Conservation (phyloP, 2,329 filamentous ascomycete genomes). For the Fusarium sp. region DNA sequence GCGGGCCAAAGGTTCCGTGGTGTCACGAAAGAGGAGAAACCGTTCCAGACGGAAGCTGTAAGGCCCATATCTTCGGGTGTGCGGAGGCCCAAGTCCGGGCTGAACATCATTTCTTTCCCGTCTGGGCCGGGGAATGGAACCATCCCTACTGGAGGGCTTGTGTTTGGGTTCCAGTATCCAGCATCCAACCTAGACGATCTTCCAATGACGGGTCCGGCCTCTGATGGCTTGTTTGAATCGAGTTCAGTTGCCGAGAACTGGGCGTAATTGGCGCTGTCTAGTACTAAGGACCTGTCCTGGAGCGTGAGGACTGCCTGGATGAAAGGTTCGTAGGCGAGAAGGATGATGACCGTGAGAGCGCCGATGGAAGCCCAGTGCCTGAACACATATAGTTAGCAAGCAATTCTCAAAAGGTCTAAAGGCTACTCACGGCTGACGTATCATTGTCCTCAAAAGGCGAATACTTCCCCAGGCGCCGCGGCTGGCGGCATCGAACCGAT, state of each 20-base stretch:
- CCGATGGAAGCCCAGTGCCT: constrained; percentile 18
- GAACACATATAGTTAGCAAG: not conserved
- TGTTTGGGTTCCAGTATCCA: not conserved
- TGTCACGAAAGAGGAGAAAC: not conserved
- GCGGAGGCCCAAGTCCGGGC: not conserved
- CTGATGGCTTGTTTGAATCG: not conserved
- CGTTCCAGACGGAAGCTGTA: constrained; percentile 8
- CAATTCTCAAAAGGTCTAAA: too few relatives aligned
- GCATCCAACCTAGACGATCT: not conserved
- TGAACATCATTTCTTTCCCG: not conserved
- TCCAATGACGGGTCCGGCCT: not conserved
- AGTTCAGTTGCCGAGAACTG: not conserved
- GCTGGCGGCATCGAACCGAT: constrained; percentile 26
- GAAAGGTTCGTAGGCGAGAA: constrained; percentile 15
- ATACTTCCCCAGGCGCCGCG: constrained; percentile 12
- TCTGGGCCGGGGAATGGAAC: not conserved
- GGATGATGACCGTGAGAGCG: not conserved
- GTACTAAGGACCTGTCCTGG: not conserved
- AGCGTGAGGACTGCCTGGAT: constrained; percentile 3
- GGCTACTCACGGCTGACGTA: constrained; percentile 5
- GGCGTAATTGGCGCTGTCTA: not conserved
- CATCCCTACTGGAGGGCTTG: too few relatives aligned
- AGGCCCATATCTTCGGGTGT: not conserved
- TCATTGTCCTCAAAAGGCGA: not conserved
- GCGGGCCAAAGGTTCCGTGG: not conserved